A percentile compares a stretch with the other conserved stretches of the same genome.
Evolutionary conservation across 495 filamentous ascomycete genomes (phyloP).

Genomic region (Letharia columbiana): DNA sequence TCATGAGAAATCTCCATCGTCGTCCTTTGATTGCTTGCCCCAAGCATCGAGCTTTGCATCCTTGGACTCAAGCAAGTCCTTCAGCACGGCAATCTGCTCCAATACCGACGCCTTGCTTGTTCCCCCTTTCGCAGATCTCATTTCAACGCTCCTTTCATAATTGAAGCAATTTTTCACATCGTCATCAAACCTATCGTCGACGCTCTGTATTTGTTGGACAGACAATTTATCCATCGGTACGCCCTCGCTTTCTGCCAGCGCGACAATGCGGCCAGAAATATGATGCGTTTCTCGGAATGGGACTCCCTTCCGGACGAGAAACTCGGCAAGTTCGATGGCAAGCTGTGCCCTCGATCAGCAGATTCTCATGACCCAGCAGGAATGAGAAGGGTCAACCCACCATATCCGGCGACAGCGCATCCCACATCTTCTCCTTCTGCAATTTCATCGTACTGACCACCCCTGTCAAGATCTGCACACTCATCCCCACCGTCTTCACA

Average conservation of each 20-base stretch:
- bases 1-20: neutral
- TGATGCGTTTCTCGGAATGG: conserved; percentile 75
- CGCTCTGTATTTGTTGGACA: conserved; percentile 58
- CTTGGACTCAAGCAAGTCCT: conserved; percentile 27
- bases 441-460: conserved; percentile 58
- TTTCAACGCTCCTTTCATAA: conserved; percentile 82
- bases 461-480: conserved; percentile 78
- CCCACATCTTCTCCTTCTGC: conserved; percentile 66
- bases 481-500: conserved; percentile 78
- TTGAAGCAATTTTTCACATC: conserved; percentile 70
- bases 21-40: neutral
- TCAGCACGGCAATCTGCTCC: conserved; percentile 70
- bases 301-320: conserved; percentile 82
- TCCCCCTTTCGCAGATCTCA: conserved; percentile 71
- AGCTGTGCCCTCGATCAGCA: neutral
- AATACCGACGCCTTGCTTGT: conserved; percentile 54
- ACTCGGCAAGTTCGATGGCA: conserved; percentile 80
- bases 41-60: conserved; percentile 7
- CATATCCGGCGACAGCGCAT: conserved; percentile 67
- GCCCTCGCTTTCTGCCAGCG: conserved; percentile 58
- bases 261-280: conserved; percentile 75
- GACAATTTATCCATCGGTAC: conserved; percentile 70
- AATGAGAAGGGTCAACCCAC: conserved; percentile 48
- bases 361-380: neutral
- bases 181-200: conserved; percentile 66